Conservation (phyloP, 2,329 filamentous ascomycete genomes). For the Sphaerostilbella broomeana region DNA sequence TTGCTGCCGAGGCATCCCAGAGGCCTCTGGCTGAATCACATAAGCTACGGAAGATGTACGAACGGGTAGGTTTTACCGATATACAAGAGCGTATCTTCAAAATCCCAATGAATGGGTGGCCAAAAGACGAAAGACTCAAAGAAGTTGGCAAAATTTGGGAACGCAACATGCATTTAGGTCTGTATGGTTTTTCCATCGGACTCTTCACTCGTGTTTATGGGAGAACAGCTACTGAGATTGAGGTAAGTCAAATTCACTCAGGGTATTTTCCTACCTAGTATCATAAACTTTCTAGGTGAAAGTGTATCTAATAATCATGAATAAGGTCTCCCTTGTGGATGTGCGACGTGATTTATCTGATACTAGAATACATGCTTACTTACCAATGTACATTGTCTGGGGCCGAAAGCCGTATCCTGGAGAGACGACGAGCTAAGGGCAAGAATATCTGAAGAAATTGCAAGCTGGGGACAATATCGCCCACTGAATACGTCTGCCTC, state of each 20-base stretch:
- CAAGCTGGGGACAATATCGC: no score
- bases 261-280: neutral
- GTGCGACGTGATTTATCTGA: conserved; percentile 43
- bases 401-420: conserved; percentile 39
- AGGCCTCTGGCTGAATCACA: conserved; percentile 32
- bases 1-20: conserved; percentile 31
- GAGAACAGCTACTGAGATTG: conserved; percentile 39
- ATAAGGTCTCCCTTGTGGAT: conserved; percentile 41
- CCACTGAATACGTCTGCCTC: neutral
- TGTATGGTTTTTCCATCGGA: conserved; percentile 39
- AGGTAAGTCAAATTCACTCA: conserved; percentile 29
- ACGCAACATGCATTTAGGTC: conserved; percentile 34
- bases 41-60: conserved; percentile 31
- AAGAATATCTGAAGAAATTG: neutral
- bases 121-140: conserved; percentile 38
- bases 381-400: conserved; percentile 43
- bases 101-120: conserved; percentile 49
- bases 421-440: neutral
- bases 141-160: conserved; percentile 41
- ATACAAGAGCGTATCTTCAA: conserved; percentile 47
- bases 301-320: conserved; percentile 1
- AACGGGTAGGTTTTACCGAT: conserved; percentile 49
- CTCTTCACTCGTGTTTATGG: conserved; percentile 36
- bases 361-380: conserved; percentile 41
- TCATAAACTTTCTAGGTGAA: neutral